Conservation (phyloP, 768 basidiomycete genomes). For the Amanita rubescens region DNA sequence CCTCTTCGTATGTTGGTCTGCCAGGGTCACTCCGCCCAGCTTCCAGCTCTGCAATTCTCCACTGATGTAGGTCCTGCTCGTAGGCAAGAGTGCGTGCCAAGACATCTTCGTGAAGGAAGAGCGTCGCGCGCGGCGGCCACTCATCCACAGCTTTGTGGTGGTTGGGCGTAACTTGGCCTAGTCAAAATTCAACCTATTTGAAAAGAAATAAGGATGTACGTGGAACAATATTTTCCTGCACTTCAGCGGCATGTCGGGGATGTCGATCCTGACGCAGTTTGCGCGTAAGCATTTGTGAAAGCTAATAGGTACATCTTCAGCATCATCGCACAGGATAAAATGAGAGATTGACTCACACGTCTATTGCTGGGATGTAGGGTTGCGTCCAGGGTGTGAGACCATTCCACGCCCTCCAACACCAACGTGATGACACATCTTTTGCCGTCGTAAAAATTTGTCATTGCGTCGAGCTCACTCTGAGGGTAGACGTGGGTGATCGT, state of each 20-base stretch:
- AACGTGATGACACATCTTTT: slow-evolving; percentile 6
- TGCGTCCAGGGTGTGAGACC: slow-evolving; percentile 5
- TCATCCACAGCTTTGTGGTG: slow-evolving; percentile 1
- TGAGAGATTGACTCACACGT: slow-evolving; percentile 5
- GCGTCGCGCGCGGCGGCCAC: slow-evolving; percentile 4
- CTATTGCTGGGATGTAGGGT: slow-evolving; percentile 1
- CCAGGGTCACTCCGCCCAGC: slow-evolving; percentile 9
- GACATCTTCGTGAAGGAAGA: slow-evolving; percentile 13
- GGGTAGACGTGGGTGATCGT: background rate
- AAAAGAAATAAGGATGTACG: slow-evolving; percentile 6
- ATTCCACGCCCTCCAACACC: background rate
- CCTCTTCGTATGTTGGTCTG: slow-evolving; percentile 9
- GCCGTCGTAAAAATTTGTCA: slow-evolving; percentile 7
- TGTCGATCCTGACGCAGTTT: slow-evolving; percentile 11
- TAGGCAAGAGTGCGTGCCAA: slow-evolving; percentile 11
- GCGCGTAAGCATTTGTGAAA: slow-evolving; percentile 10
- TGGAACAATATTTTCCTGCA: slow-evolving; percentile 14
- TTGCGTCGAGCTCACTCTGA: slow-evolving; percentile 2
- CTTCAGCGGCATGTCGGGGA: slow-evolving; percentile 10
- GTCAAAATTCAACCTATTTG: slow-evolving; percentile 5
- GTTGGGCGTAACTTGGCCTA: background rate
- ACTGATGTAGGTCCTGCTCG: slow-evolving; percentile 11
- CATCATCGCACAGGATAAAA: slow-evolving; percentile 1
- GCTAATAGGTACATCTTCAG: slow-evolving; percentile 9
- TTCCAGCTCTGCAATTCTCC: slow-evolving; percentile 12